Base-by-base conservation (phyloP, 176 grass and related monocot species). In the Bolboschoenus planiculmis region DNA sequence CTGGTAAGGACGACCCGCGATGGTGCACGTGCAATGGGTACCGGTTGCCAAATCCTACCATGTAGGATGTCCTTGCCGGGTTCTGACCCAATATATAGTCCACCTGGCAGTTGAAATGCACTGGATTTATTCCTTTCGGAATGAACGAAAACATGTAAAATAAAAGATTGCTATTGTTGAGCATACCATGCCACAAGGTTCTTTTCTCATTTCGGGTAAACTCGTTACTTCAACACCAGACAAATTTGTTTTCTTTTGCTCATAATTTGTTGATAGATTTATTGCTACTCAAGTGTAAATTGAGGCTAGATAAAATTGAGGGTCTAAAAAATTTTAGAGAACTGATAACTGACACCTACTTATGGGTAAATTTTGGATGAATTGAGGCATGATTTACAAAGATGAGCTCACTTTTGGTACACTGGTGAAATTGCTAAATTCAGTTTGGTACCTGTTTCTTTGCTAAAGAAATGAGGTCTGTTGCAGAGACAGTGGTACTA, bases 61-160 rank as follows among this genome's bases (percentile, higher is more conserved):
- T 93, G 91, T 90, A 93, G 0, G 91, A 88, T 78, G 55, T 88
- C 66, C 27, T 47, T 5, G 59, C 20, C 80, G 88, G 88, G 77
- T 93, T 93, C 1, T 83, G 83, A 30, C 91, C 91, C 13, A 93
- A 86, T 4, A 92, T 85, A 77, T 94, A 94, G 47, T 94, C 92
- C 40, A 92, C 92, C 92, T 94, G 83, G 26, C 39, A 68, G 16
- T 36, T 21, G 31, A 76, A 75, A 30, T 50, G 23, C 11, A 30
- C 42, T 16, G 13, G 13, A 75, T 11, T 50, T 30, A 75, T 27
- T 24, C 3, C 7, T 43, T 43, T 71, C 10, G 2, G 3, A 43
- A 71, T 24, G n/a, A 42, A 24, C n/a, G 0, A 44, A 43, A 71
- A 71, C 9, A 72, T 33, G 27, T 31, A 64, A 16, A 64, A 1